Conservation (phyloP, 176 grass and related monocot genomes). For the Thalia dealbata region DNA sequence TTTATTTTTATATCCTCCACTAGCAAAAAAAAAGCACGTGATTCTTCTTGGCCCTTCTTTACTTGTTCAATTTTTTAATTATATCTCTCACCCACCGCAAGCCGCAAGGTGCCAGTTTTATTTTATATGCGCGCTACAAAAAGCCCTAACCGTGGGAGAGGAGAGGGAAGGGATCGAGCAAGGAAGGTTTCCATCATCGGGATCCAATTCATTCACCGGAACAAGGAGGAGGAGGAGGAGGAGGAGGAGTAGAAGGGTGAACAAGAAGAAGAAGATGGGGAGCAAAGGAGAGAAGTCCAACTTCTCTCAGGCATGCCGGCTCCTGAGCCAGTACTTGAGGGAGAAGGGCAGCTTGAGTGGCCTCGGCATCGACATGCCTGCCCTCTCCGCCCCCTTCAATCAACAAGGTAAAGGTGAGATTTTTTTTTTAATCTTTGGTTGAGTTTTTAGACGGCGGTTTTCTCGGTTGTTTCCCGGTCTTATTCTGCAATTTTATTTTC, state of each 20-base stretch:
- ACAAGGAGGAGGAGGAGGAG: not conserved
- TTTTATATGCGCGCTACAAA: too few relatives aligned
- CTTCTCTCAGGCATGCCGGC: conserved; percentile 3
- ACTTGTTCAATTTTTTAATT: too few relatives aligned
- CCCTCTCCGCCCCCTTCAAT: not conserved
- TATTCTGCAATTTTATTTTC: not conserved
- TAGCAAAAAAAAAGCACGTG: too few relatives aligned
- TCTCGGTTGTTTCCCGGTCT: not conserved
- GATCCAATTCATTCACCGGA: not conserved
- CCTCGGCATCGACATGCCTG: not conserved
- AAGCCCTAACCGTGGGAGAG: too few relatives aligned
- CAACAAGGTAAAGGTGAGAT: conserved; percentile 4
- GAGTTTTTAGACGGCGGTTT: not conserved
- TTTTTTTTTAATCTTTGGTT: not conserved
- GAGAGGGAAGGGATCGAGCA: too few relatives aligned
- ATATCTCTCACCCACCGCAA: too few relatives aligned
- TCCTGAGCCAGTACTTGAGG: conserved; percentile 4
- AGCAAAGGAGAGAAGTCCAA: not conserved
- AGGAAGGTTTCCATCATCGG: too few relatives aligned
- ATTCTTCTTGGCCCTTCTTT: too few relatives aligned
- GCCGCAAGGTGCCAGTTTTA: too few relatives aligned
- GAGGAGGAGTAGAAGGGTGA: not conserved
- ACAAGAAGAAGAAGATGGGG: not conserved
- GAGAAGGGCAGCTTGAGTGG: not conserved
- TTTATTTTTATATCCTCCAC: too few relatives aligned